These are phyloP conservation scores for Coniferiporia sulphurascens DNA, from an alignment of 1,284 basidiomycete genomes.

Conservation along the genomic window DNA sequence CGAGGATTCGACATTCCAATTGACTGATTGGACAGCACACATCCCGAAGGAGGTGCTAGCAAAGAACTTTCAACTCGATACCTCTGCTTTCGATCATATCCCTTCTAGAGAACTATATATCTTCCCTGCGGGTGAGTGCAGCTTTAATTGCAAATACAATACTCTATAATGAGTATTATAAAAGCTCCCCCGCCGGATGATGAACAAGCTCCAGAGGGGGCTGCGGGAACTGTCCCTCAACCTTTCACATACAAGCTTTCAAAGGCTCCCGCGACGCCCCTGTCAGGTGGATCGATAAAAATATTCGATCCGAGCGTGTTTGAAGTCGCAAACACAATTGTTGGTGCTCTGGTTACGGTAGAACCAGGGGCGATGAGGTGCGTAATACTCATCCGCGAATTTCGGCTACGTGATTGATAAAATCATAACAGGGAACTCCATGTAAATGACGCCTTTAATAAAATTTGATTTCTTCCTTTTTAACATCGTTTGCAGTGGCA, in stretches of 20 bases:
- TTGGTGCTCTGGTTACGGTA: slow-evolving; percentile 53
- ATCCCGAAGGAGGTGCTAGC: slow-evolving; percentile 47
- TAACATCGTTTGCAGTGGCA: slow-evolving; percentile 38
- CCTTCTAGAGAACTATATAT: slow-evolving; percentile 50
- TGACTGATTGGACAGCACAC: slow-evolving; percentile 48
- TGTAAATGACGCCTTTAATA: slow-evolving; percentile 30
- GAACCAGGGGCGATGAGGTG: slow-evolving; percentile 56
- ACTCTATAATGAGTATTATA: slow-evolving; percentile 22
- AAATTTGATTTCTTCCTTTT: neutral
- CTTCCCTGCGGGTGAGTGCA: slow-evolving; percentile 38
- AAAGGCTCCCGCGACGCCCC: slow-evolving; percentile 35
- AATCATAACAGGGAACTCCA: slow-evolving; percentile 42
- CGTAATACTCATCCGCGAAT: slow-evolving; percentile 11
- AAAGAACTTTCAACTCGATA: slow-evolving; percentile 45
- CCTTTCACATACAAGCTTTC: slow-evolving; percentile 52
- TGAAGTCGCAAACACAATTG: slow-evolving; percentile 48
- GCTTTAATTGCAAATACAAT: neutral
- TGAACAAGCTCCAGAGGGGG: slow-evolving; percentile 37
- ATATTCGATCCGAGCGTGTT: slow-evolving; percentile 56
- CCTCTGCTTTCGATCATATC: slow-evolving; percentile 41
- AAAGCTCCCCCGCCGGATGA: slow-evolving; percentile 35
- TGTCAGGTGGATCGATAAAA: slow-evolving; percentile 53
- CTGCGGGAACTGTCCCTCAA: slow-evolving; percentile 38
- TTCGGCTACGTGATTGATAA: neutral
- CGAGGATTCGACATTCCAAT: slow-evolving; percentile 51